These are phyloP conservation scores for Sugiyamaella novakii DNA, from an alignment of 1,139 yeast genomes.

Conservation along the genomic window DNA sequence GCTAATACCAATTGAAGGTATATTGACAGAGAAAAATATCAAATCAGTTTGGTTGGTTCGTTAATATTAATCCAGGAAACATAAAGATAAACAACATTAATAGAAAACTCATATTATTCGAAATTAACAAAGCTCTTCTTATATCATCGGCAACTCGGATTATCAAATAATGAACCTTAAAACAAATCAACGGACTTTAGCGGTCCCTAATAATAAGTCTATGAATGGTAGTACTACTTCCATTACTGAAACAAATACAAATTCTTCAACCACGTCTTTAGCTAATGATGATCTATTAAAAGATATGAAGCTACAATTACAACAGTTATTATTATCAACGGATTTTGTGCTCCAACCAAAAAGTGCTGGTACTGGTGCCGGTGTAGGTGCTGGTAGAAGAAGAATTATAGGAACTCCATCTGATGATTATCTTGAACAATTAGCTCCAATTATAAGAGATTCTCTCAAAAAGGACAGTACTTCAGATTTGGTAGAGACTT, in stretches of 20 bases:
- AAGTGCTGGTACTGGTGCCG: conserved; percentile 18
- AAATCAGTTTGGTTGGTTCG: no score
- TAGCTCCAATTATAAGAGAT: conserved; percentile 74
- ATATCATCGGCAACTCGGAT: not conserved
- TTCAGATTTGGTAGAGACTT: conserved; percentile 55
- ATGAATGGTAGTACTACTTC: conserved; percentile 8
- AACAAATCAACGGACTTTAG: not conserved
- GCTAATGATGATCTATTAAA: conserved; percentile 15
- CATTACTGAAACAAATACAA: not conserved
- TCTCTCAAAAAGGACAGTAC: conserved; percentile 62
- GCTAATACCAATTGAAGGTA: no score
- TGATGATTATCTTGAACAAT: conserved; percentile 75
- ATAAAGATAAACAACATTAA: no score
- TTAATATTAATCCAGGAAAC: no score
- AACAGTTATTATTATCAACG: conserved; percentile 37
- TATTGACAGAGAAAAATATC: no score
- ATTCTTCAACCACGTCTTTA: conserved; percentile 1
- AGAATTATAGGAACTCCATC: conserved; percentile 40
- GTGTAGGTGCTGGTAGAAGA: conserved; percentile 5
- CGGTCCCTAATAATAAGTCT: not conserved
- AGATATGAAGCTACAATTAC: conserved; percentile 37
- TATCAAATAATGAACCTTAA: not conserved
- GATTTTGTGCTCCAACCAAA: conserved; percentile 34
- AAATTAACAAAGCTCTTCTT: no score
- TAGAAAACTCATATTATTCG: no score